Evolutionary conservation across 768 basidiomycete species (phyloP).

Genomic region (Dendrothele bispora): DNA sequence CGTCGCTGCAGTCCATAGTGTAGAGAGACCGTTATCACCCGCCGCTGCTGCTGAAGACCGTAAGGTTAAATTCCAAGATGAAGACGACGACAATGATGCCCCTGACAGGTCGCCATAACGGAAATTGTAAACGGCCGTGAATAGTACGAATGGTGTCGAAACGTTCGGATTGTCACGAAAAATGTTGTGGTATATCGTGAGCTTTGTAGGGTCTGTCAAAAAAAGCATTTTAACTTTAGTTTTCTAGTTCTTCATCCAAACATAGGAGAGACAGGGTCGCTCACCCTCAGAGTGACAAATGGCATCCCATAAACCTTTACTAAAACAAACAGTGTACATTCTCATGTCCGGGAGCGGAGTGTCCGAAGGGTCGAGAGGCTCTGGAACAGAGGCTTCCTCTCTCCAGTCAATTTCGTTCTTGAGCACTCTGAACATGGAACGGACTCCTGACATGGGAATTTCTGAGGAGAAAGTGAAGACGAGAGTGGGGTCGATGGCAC

Average conservation of each 20-base stretch:
- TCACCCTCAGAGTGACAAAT: slow-evolving; percentile 57
- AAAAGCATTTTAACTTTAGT: no score
- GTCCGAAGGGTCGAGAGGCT: no score
- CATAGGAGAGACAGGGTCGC: no score
- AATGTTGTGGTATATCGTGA: slow-evolving; percentile 68
- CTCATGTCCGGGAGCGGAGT: slow-evolving; percentile 26
- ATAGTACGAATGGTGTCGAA: slow-evolving; percentile 33
- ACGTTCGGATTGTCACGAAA: slow-evolving; percentile 27
- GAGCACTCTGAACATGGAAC: slow-evolving; percentile 1
- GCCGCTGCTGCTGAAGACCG: no score
- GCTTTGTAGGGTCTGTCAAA: slow-evolving; percentile 60
- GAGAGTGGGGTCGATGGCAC: slow-evolving; percentile 64
- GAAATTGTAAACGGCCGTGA: slow-evolving; percentile 63
- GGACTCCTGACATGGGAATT: slow-evolving; percentile 43
- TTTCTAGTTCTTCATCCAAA: no score
- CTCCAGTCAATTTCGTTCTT: neutral
- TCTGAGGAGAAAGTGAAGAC: slow-evolving; percentile 51
- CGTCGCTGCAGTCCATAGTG: neutral
- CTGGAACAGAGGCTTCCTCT: slow-evolving; percentile 28
- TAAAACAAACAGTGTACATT: slow-evolving; percentile 61
- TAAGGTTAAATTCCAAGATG: neutral
- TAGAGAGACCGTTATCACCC: no score
- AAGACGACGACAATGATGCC: slow-evolving; percentile 13
- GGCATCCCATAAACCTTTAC: slow-evolving; percentile 67
- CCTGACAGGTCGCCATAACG: slow-evolving; percentile 30